Evolutionary conservation across 331 rosid genomes (phyloP).

Genomic region (Phaseolus coccineus): DNA sequence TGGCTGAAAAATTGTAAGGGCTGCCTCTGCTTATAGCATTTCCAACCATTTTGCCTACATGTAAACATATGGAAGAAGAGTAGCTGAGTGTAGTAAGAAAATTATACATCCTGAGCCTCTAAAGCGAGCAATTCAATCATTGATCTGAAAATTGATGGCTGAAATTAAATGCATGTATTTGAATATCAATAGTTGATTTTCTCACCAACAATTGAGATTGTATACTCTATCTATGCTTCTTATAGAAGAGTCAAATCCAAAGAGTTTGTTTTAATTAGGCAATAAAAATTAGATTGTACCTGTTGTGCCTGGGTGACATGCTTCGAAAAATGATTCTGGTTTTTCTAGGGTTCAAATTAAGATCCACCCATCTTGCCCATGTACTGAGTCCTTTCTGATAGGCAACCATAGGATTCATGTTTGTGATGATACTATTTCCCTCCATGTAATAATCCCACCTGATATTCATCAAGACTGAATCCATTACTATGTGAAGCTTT

Average conservation of each 20-base stretch:
- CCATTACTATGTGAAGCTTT: slow-evolving; percentile 34
- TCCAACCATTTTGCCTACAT: slow-evolving; percentile 88
- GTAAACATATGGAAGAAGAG: not conserved
- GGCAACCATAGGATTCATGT: slow-evolving; percentile 94
- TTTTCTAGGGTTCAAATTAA: slow-evolving; percentile 73
- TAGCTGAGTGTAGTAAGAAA: not conserved
- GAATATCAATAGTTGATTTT: not conserved
- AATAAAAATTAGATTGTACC: slow-evolving; percentile 51
- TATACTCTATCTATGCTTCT: too few relatives aligned
- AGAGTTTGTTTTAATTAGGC: slow-evolving; percentile 1
- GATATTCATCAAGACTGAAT: slow-evolving; percentile 39
- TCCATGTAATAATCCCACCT: slow-evolving; percentile 99
- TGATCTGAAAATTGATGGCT: not conserved
- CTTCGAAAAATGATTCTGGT: slow-evolving; percentile 83
- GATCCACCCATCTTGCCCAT: slow-evolving; percentile 97
- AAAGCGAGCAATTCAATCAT: not conserved
- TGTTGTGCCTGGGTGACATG: slow-evolving; percentile 98
- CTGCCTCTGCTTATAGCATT: slow-evolving; percentile 85
- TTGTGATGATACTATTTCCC: slow-evolving; percentile 57
- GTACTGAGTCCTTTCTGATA: slow-evolving; percentile 93
- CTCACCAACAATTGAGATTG: not conserved
- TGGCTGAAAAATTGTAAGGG: slow-evolving; percentile 82
- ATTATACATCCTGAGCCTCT: not conserved
- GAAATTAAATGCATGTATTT: not conserved
- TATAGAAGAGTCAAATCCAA: not conserved